These are phyloP conservation scores for Oryza brachyantha DNA, from an alignment of 176 grass and related monocot species.

Conservation along the genomic window DNA sequence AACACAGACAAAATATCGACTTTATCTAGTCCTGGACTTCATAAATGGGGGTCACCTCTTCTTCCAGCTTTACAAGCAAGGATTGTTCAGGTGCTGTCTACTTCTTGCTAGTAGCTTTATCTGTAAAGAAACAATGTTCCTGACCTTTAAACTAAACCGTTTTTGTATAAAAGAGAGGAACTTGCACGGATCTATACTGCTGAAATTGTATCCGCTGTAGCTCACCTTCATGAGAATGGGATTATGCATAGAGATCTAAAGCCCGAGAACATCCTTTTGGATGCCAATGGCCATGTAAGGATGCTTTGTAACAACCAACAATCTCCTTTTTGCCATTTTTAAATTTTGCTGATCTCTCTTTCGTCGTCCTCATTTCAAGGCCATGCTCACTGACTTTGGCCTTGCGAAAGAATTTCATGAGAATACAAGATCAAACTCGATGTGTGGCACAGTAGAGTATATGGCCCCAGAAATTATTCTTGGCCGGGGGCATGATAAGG, in stretches of 20 bases:
- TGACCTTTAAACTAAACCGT: neutral
- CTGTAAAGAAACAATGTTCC: neutral
- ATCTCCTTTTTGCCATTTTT: neutral
- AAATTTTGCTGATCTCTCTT: constrained; percentile 13
- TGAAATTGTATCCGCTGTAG: constrained; percentile 90
- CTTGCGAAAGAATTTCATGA: constrained; percentile 89
- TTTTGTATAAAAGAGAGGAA: constrained; percentile 71
- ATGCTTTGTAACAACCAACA: neutral
- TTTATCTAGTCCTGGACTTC: constrained; percentile 95
- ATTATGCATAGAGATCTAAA: constrained; percentile 99
- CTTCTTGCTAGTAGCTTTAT: constrained; percentile 5
- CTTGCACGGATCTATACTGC: constrained; percentile 85
- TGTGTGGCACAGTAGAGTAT: constrained; percentile 92
- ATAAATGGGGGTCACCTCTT: constrained; percentile 94
- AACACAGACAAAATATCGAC: constrained; percentile 76
- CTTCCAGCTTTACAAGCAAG: constrained; percentile 96
- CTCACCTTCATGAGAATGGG: constrained; percentile 84
- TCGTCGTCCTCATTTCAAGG: constrained; percentile 29
- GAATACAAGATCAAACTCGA: constrained; percentile 85
- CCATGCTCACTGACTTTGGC: constrained; percentile 95
- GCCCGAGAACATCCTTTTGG: constrained; percentile 92
- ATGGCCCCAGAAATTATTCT: constrained; percentile 96
- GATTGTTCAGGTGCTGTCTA: constrained; percentile 71
- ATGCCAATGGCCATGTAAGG: constrained; percentile 89
- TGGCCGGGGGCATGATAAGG: constrained; percentile 88